Evolutionary conservation across 1,284 basidiomycete genomes (phyloP).

Genomic region (Schizopora paradoxa): DNA sequence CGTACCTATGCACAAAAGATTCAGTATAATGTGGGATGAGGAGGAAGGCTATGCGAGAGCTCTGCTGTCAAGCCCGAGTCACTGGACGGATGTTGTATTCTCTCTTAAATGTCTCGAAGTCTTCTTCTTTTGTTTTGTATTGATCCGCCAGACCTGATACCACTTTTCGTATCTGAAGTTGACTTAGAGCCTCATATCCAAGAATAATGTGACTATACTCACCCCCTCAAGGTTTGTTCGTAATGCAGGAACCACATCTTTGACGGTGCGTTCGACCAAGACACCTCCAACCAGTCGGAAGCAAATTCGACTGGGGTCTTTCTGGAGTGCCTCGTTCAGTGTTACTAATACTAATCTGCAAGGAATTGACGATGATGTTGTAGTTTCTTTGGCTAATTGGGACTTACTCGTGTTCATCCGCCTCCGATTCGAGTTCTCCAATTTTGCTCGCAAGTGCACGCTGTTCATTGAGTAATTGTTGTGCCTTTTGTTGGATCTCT

Average conservation of each 20-base stretch:
- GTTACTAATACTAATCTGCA: slow-evolving; percentile 85
- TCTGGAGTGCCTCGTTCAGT: slow-evolving; percentile 68
- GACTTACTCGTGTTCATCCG: slow-evolving; percentile 81
- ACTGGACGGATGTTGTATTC: slow-evolving; percentile 77
- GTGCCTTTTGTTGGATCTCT: slow-evolving; percentile 77
- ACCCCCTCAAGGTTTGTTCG: slow-evolving; percentile 84
- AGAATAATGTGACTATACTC: slow-evolving; percentile 26
- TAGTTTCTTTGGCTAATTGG: slow-evolving; percentile 5
- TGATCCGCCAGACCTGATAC: slow-evolving; percentile 73
- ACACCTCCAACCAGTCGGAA: slow-evolving; percentile 96
- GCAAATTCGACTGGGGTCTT: slow-evolving; percentile 88
- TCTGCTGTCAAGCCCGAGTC: slow-evolving; percentile 21
- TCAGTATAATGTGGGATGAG: neutral
- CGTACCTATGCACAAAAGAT: neutral
- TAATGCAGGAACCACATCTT: slow-evolving; percentile 89
- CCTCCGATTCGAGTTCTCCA: slow-evolving; percentile 87
- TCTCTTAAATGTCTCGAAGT: slow-evolving; percentile 77
- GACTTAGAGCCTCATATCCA: no score
- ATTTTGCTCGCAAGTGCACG: slow-evolving; percentile 87
- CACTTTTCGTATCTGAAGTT: slow-evolving; percentile 69
- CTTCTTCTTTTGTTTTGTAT: slow-evolving; percentile 84
- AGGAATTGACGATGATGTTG: slow-evolving; percentile 16
- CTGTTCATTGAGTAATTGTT: slow-evolving; percentile 76
- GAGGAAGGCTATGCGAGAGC: neutral
- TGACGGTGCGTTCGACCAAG: slow-evolving; percentile 92